Evolutionary conservation across 2,329 filamentous ascomycete genomes (phyloP), one percentile per base, ranked within the genome.

Genomic region (Trematosphaeria pertusa): DNA sequence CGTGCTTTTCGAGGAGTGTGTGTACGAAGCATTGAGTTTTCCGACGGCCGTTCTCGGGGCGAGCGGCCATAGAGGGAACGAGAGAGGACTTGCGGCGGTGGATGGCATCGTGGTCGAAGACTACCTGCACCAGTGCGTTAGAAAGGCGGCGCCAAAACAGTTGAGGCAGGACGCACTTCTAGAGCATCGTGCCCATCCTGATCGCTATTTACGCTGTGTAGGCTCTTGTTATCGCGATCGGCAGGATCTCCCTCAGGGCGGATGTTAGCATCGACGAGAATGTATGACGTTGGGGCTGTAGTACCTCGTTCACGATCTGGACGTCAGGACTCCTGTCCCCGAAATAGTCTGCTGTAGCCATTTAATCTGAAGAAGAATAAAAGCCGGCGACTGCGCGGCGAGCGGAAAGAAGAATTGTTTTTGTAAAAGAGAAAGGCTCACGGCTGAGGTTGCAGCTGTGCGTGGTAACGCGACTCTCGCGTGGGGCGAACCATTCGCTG

Each of bases 1-100:
- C 66, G 41, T 75, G 73, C 42, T 73, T 74, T 50, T 79, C 78
- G 18, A 87, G 78, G 2, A 86, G 68, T 0, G 78, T 77, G 58
- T 87, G 84, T 3, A 87, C 82, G 50, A 85, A 83, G 61, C 84
- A 87, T 47, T 81, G 77, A 2, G 83, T 85, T 22, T 68, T 64
- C 20, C 54, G 71, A 56, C 52, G 67, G 31, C 48, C 44, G 71
- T 71, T 53, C 48, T 71, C 49, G 11, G 73, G 65, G 18, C 70
- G 69, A 21, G 67, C 64, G 24, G 76, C 60, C 21, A 62, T 64
- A 17, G 73, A 64, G 48, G 75, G 67, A 24, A 80, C 80, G 15
- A 86, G 73, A 3, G 84, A 86, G 15, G 84, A 84, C 70, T 83
- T 83, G 58, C 84, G 81, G 44, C 83, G 79, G 52, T 80, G 79